A percentile compares a stretch with the other conserved stretches of the same genome.
Conservation (phyloP, 495 filamentous ascomycete genomes). For the Hypoxylon fragiforme region DNA sequence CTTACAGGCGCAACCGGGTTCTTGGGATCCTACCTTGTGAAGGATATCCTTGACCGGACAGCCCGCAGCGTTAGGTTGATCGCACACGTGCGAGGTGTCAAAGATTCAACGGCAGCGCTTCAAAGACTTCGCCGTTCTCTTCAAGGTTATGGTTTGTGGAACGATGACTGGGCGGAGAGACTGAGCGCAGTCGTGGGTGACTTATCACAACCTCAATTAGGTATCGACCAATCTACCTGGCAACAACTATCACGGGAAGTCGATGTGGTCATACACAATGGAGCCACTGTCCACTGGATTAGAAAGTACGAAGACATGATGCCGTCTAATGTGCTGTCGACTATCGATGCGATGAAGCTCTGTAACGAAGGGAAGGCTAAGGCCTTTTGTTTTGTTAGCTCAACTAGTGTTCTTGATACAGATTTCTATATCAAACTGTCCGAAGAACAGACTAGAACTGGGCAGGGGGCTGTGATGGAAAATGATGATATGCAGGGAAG, state of each 20-base stretch:
- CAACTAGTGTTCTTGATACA: slow-evolving; percentile 81
- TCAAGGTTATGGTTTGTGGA: slow-evolving; percentile 80
- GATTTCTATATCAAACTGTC: slow-evolving; percentile 78
- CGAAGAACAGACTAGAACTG: slow-evolving; percentile 55
- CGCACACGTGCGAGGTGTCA: slow-evolving; percentile 70
- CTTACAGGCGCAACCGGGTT: slow-evolving; percentile 39
- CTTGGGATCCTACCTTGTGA: slow-evolving; percentile 74
- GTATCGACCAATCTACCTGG: slow-evolving; percentile 66
- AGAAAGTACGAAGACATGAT: slow-evolving; percentile 74
- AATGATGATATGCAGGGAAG: slow-evolving; percentile 53
- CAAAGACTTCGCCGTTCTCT: slow-evolving; percentile 57
- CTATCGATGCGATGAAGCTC: slow-evolving; percentile 74
- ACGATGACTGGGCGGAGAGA: slow-evolving; percentile 64
- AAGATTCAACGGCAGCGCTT: slow-evolving; percentile 53
- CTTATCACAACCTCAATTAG: slow-evolving; percentile 70
- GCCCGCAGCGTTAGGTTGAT: slow-evolving; percentile 67
- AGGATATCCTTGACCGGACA: slow-evolving; percentile 67
- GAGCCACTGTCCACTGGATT: slow-evolving; percentile 87
- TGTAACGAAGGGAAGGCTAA: slow-evolving; percentile 80
- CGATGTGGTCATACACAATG: slow-evolving; percentile 88
- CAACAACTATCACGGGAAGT: slow-evolving; percentile 63
- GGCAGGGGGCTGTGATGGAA: slow-evolving; percentile 52
- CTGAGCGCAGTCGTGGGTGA: slow-evolving; percentile 73
- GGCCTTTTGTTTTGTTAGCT: slow-evolving; percentile 79
- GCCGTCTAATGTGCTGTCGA: slow-evolving; percentile 78